A percentile compares a stretch with the other conserved stretches of the same genome.
phyloP scores from a whole-genome alignment of 2,329 filamentous ascomycete species.

The Ophiostoma australiae region DNA sequence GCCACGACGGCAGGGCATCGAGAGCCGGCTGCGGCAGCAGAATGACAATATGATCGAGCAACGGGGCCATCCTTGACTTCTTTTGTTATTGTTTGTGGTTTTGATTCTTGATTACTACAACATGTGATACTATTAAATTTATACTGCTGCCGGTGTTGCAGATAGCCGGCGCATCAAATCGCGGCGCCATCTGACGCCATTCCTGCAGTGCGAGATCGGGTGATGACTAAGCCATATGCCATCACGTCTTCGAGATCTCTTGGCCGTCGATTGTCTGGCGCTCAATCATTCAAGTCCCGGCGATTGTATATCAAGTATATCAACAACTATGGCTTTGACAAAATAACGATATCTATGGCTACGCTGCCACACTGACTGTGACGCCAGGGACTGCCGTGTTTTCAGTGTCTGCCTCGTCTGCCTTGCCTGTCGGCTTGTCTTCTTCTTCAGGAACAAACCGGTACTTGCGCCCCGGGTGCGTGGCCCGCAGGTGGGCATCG shows the following conservation, averaged over 20 bases:
- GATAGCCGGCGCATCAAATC: conserved; percentile 7
- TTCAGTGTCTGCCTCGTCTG: not conserved
- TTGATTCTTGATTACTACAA: not conserved
- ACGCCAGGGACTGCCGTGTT: not conserved
- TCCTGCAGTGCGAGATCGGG: conserved; percentile 3
- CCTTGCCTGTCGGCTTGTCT: not conserved
- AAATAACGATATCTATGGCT: not conserved
- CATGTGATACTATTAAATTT: not conserved
- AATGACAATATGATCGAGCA: conserved; percentile 61
- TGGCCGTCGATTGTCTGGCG: not conserved
- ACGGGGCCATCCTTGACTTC: conserved; percentile 27
- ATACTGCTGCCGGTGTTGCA: not conserved
- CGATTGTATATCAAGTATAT: no score
- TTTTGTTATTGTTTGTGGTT: not conserved
- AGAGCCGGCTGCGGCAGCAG: conserved; percentile 52
- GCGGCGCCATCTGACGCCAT: conserved; percentile 11
- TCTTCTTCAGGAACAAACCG: not conserved
- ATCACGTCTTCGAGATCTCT: not conserved
- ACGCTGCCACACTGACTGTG: not conserved
- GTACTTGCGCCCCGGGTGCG: conserved; percentile 18
- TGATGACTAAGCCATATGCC: not conserved
- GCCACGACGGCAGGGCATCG: conserved; percentile 43
- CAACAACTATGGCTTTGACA: no score
- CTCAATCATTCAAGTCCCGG: not conserved
- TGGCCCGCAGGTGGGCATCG: conserved; percentile 15